These are phyloP conservation scores for Lecanoromycetidae sp. DNA, from an alignment of 2,329 filamentous ascomycete species.

Conservation along the genomic window DNA sequence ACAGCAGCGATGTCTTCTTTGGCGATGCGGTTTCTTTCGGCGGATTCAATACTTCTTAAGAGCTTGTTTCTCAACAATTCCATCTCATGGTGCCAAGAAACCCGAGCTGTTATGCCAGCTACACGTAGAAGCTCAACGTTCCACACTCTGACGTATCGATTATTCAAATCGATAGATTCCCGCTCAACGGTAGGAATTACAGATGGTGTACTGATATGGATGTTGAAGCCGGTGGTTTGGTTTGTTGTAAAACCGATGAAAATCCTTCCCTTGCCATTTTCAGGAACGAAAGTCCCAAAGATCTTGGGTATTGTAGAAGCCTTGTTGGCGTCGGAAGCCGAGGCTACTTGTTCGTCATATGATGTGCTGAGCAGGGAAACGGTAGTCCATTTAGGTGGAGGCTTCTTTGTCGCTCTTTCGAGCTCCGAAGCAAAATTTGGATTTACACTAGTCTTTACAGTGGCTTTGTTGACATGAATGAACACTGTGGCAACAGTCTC, in stretches of 20 bases:
- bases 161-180: constrained; percentile 93
- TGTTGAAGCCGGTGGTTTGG: constrained; percentile 86
- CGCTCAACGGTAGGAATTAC: constrained; percentile 95
- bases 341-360: constrained; percentile 62
- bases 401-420: constrained; percentile 92
- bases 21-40: constrained; percentile 40
- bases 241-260: constrained; percentile 98
- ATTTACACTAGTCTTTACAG: constrained; percentile 63
- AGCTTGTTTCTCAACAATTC: constrained; percentile 54
- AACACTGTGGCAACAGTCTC: constrained; percentile 70
- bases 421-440: constrained; percentile 68
- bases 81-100: constrained; percentile 87
- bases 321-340: constrained; percentile 30
- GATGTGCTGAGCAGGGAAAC: constrained; percentile 84
- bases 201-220: constrained; percentile 90
- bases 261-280: constrained; percentile 80
- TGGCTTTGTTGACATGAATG: constrained; percentile 73
- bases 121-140: constrained; percentile 87
- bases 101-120: constrained; percentile 76
- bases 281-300: constrained; percentile 81
- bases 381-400: constrained; percentile 75
- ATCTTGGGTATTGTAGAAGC: constrained; percentile 57
- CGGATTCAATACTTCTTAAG: constrained; percentile 26
- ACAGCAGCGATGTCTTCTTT: constrained; percentile 54
- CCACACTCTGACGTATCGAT: constrained; percentile 87